Evolutionary conservation across 345 rosid species (phyloP).

Genomic region (Murraya koenigii): DNA sequence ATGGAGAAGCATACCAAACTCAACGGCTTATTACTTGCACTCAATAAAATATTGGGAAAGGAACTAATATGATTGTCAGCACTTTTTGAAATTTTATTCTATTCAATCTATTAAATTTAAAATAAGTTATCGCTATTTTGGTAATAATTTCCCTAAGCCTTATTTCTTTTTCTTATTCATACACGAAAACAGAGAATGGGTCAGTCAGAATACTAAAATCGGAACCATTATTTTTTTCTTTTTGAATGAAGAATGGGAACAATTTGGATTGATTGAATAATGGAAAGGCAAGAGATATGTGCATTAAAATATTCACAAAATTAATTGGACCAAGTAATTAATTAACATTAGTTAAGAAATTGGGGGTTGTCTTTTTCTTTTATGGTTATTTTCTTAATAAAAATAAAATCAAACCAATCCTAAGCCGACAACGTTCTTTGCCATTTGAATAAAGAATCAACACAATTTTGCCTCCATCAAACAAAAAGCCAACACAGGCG

Average conservation of each 20-base stretch:
- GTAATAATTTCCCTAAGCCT: background rate
- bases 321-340: too few species aligned
- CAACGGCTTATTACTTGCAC: background rate
- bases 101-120: background rate
- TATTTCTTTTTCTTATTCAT: too few species aligned
- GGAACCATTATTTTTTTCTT: too few species aligned
- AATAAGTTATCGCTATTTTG: background rate
- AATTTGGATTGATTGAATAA: too few species aligned
- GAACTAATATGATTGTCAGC: background rate
- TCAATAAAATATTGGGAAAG: background rate
- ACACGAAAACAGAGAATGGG: background rate
- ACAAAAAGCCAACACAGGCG: background rate
- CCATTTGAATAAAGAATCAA: background rate
- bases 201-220: background rate
- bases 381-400: background rate
- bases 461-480: background rate
- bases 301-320: too few species aligned
- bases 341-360: background rate
- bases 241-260: too few species aligned
- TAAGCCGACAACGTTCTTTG: background rate
- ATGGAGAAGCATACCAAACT: constrained; percentile 9
- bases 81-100: background rate
- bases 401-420: background rate
- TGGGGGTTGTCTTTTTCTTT: background rate
- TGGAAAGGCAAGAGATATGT: too few species aligned